phyloP scores from a whole-genome alignment of 2,329 filamentous ascomycete species.

The Triangularia setosa region DNA sequence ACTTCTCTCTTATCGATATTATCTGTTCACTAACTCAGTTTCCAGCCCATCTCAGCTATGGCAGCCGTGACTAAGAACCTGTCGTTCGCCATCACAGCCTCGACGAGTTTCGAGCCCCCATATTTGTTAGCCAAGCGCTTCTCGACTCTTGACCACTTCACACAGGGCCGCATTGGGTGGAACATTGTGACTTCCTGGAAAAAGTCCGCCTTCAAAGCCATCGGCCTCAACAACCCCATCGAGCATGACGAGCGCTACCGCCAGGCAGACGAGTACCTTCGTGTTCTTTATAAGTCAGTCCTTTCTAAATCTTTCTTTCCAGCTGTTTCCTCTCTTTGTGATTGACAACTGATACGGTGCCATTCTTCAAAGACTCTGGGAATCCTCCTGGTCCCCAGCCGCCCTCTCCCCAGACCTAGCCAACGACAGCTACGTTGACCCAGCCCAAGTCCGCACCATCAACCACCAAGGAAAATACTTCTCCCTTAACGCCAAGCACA shows the following conservation, averaged over 20 bases:
- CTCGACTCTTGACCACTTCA: constrained; percentile 60
- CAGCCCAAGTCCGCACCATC: constrained; percentile 48
- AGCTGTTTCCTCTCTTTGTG: not conserved
- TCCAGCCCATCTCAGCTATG: constrained; percentile 60
- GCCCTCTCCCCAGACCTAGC: constrained; percentile 43
- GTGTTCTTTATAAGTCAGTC: constrained; percentile 49
- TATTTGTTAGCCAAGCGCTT: constrained; percentile 60
- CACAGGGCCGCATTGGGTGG: constrained; percentile 58
- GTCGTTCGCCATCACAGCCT: constrained; percentile 59
- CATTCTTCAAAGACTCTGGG: constrained; percentile 37
- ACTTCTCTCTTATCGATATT: not conserved
- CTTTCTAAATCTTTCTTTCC: not conserved
- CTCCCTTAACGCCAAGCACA: constrained; percentile 34
- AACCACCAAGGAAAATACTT: constrained; percentile 50
- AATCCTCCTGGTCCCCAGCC: constrained; percentile 43
- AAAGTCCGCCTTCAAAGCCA: constrained; percentile 55
- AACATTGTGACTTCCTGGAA: constrained; percentile 65
- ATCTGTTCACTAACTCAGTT: not conserved
- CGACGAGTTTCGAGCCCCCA: constrained; percentile 59
- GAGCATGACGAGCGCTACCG: constrained; percentile 51
- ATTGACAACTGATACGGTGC: not conserved
- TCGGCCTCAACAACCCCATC: constrained; percentile 50
- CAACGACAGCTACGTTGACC: constrained; percentile 49
- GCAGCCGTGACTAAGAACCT: constrained; percentile 63
- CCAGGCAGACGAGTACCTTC: constrained; percentile 51